Conservation (phyloP, 495 filamentous ascomycete genomes). For the Umbilicaria muhlenbergii region DNA sequence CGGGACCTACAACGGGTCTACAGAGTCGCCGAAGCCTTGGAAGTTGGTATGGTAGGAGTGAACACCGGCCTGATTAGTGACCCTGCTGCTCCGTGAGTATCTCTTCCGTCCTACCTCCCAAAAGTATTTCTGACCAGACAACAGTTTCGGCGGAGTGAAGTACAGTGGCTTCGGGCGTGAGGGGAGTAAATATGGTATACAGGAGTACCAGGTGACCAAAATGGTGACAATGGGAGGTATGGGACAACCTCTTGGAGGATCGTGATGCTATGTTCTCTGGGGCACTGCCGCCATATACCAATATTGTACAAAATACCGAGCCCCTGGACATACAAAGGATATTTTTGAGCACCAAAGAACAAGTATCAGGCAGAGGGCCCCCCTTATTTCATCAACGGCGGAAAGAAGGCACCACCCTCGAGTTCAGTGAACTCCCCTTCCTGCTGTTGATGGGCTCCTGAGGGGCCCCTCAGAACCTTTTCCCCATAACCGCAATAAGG, state of each 20-base stretch:
- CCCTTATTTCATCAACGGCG: no score
- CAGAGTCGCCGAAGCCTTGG: slow-evolving; percentile 68
- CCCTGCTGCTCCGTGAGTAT: slow-evolving; percentile 46
- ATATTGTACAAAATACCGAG: no score
- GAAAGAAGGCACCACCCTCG: no score
- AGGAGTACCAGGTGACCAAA: slow-evolving; percentile 79
- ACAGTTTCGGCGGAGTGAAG: slow-evolving; percentile 81
- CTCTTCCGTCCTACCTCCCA: neutral
- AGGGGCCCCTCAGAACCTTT: no score
- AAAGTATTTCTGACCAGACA: slow-evolving; percentile 13
- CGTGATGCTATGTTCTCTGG: neutral
- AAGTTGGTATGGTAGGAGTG: slow-evolving; percentile 82
- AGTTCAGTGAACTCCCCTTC: no score
- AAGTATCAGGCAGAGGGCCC: no score
- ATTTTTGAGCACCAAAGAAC: no score
- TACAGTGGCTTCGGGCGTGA: slow-evolving; percentile 84
- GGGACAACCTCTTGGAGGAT: slow-evolving; percentile 32
- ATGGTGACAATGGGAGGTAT: slow-evolving; percentile 75
- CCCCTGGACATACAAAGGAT: no score
- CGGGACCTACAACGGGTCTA: slow-evolving; percentile 55
- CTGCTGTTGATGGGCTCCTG: no score
- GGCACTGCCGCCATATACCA: no score
- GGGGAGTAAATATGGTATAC: slow-evolving; percentile 80
- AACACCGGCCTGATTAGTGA: slow-evolving; percentile 78
- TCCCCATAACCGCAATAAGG: no score